Conservation (phyloP, 306 rosid genomes). For the Abrus pulchellus region DNA sequence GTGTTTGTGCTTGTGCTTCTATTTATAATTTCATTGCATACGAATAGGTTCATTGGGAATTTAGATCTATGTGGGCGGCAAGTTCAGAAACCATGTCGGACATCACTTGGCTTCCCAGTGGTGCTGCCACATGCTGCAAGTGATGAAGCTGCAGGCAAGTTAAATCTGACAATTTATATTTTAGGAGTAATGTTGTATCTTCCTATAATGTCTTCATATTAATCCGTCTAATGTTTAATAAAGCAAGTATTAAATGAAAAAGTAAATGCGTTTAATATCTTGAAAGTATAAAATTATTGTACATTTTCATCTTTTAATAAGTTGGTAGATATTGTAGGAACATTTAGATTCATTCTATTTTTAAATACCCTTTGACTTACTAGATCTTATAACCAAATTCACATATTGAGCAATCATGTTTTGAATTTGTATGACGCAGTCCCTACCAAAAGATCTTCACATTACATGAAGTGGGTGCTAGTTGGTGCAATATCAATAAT, state of each 20-base stretch:
- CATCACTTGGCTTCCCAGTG: slow-evolving; percentile 95
- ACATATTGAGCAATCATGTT: neutral
- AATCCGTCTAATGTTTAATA: neutral
- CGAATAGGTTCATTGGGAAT: slow-evolving; percentile 80
- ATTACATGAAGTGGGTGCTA: slow-evolving; percentile 74
- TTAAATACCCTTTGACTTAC: neutral
- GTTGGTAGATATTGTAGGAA: neutral
- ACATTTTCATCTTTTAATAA: neutral
- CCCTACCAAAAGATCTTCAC: slow-evolving; percentile 79
- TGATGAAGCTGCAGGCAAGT: slow-evolving; percentile 89
- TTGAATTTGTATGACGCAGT: slow-evolving; percentile 57
- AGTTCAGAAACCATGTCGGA: slow-evolving; percentile 81
- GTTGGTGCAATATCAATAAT: slow-evolving; percentile 75
- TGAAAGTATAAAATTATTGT: neutral
- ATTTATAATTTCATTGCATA: slow-evolving; percentile 18
- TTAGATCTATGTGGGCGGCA: slow-evolving; percentile 94
- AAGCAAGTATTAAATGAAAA: neutral
- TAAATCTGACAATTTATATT: neutral
- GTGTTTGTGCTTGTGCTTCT: neutral
- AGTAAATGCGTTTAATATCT: neutral
- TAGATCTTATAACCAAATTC: neutral
- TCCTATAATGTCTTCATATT: neutral
- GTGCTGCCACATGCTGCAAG: slow-evolving; percentile 91
- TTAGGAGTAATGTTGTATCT: neutral
- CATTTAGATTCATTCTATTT: slow-evolving; percentile 26